phyloP scores from a whole-genome alignment of 75 land plant species.

The Sequoiadendron giganteum region DNA sequence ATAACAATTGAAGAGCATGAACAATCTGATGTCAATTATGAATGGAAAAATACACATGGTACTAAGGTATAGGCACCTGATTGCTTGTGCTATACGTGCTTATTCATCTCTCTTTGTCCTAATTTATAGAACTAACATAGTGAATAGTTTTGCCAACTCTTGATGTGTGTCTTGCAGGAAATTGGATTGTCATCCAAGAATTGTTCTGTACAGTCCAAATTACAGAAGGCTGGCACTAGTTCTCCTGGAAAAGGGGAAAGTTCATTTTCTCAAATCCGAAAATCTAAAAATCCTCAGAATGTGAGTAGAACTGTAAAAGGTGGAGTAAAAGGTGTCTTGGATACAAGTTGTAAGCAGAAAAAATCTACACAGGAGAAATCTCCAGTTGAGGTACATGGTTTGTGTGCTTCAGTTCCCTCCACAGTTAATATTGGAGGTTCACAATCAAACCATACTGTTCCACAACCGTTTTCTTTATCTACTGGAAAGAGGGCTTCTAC shows the following conservation, averaged over 20 bases:
- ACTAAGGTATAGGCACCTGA: background rate
- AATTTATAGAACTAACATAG: background rate
- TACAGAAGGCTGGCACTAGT: background rate
- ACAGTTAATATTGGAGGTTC: slow-evolving; percentile 16
- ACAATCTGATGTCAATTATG: background rate
- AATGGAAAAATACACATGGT: background rate
- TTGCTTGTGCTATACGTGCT: background rate
- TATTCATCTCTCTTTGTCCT: background rate
- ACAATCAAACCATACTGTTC: slow-evolving; percentile 49
- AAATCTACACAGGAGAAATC: background rate
- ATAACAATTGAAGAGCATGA: background rate
- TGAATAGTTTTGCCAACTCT: background rate
- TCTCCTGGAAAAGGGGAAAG: background rate
- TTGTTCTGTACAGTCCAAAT: background rate
- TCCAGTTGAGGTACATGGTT: background rate
- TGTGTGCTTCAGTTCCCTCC: background rate
- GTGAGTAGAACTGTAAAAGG: background rate
- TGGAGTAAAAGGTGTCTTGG: background rate
- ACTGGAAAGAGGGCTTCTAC: slow-evolving; percentile 73
- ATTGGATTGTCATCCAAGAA: background rate
- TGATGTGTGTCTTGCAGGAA: background rate
- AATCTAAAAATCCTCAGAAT: background rate
- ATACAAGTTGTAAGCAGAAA: background rate
- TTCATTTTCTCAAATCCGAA: background rate
- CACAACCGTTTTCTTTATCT: slow-evolving; percentile 78